Base-by-base conservation (phyloP, 768 basidiomycete species). In the Lentinula guzmanii region DNA sequence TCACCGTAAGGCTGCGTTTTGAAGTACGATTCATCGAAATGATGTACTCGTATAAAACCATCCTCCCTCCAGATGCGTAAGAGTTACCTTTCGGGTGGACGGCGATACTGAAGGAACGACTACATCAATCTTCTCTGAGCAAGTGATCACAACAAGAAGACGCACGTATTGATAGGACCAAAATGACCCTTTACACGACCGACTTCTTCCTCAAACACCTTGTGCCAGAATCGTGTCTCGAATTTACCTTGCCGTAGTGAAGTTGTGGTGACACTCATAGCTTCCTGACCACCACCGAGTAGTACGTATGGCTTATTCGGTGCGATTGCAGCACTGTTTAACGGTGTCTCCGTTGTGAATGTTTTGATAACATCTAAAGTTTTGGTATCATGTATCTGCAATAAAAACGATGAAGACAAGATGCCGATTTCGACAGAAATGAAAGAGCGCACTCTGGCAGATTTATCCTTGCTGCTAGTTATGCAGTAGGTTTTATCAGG, bases 221-320 rank as follows among this genome's bases (percentile, higher is more conserved):
- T 93, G 80, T 99, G 96, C 94, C 95, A 98, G 78, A 99, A 98
- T 42, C 95, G 83, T 10, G 94, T 93, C 76, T 98, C 97, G 72
- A 99, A 99, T 75, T 98, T 97, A 21, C 96, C 97, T 72, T 97
- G 93, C 56, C 97, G 86, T 24, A 86, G 69, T 1, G 93, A 94
- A 0, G 96, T 98, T 7, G 94, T 98, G 13, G 97, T 98, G 55
- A 98, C 97, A 68, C 79, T 87, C 93, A 94, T 96, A 4, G 97
- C 97, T 71, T 97, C 96, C 75, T 98, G 97, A 46, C 97, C 97
- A 73, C 97, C 96, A 48, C 97, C 97, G 24, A 97, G 79, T 35
- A 98, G 83, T 46, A 91, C 92, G 69, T 95, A 98, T 53, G 95
- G 96, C 67, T 86, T 83, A 61, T 82, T 80, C 6, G 91, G 91